Base-by-base conservation (phyloP, 768 basidiomycete species). In the Suillus alpinus region DNA sequence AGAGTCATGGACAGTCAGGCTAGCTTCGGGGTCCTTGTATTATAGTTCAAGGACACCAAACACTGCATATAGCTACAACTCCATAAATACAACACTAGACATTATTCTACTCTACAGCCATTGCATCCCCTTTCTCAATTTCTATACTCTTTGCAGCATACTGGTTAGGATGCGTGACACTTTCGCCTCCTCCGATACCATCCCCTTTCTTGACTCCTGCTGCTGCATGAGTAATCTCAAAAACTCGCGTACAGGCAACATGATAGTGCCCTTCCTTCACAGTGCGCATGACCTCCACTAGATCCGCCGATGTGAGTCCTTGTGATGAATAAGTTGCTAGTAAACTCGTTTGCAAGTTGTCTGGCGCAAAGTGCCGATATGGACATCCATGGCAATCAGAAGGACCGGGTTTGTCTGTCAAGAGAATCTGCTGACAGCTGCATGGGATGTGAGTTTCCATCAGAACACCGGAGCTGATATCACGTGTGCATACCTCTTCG, bases 181-280 rank as follows among this genome's bases (percentile, higher is more conserved):
- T 91, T 68, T 97, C 95, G 0, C 92, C 91, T 4, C 76, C 83
- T 8, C 93, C 92, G 47, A 95, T 67, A 0, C 96, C 97, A 14
- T 97, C 93, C 2, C 95, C 95, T 72, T 92, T 95, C 76, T 84
- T 88, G 55, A 96, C 86, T 9, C 89, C 86, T 62, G 73, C 77
- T 20, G 73, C 72, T 26, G 80, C 76, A 72, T 98, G 96, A 29
- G 95, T 97, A 32, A 97, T 81, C 77, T 99, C 97, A 73, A 94
- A 99, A 23, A 98, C 94, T 26, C 95, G 83, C 9, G 97, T 98
- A 76, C 97, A 99, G 7, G 95, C 96, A 49, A 98, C 90, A 71
- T 99, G 96, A 72, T 87, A 96, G 71, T 96, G 94, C 3, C 82
- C 78, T 18, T 79, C 80, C 69, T 92, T 93, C 55, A 96, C 92